Evolutionary conservation across 345 rosid genomes (phyloP).

Genomic region (Murraya paniculata): DNA sequence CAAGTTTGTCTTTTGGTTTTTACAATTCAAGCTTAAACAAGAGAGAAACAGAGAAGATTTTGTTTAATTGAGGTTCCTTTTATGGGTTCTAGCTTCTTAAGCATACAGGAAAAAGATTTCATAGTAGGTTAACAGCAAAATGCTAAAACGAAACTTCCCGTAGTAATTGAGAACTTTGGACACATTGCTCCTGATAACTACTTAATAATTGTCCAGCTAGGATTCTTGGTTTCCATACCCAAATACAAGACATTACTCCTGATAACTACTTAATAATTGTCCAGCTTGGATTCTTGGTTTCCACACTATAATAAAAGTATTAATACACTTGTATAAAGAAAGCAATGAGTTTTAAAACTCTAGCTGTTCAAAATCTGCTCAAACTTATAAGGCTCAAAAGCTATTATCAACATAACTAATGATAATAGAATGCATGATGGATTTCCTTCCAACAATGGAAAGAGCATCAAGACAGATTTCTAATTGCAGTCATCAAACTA

Average conservation of each 20-base stretch:
- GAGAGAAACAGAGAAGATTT: not conserved
- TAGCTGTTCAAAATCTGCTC: not conserved
- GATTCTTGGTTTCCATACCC: not conserved
- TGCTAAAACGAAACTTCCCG: not conserved
- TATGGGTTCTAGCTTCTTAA: not conserved
- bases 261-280: not conserved
- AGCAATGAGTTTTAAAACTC: not conserved
- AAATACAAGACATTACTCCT: not conserved
- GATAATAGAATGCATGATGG: not conserved
- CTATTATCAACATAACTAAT: not conserved
- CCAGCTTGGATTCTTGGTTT: not conserved
- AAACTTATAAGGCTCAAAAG: not conserved
- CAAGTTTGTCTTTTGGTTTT: not conserved
- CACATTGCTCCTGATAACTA: not conserved
- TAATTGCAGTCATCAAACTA: not conserved
- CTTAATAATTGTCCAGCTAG: not conserved
- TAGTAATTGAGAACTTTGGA: not conserved
- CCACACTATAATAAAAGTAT: not conserved
- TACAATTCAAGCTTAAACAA: not conserved
- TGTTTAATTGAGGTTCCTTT: not conserved
- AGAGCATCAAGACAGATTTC: not conserved
- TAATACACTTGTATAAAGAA: not conserved
- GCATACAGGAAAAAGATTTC: not conserved
- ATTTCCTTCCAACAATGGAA: not conserved
- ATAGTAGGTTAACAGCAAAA: not conserved